Percentiles rank a stretch among this genome's conserved stretches.
phyloP scores from a whole-genome alignment of 2,329 filamentous ascomycete species.

The Paradendryphiella salina region DNA sequence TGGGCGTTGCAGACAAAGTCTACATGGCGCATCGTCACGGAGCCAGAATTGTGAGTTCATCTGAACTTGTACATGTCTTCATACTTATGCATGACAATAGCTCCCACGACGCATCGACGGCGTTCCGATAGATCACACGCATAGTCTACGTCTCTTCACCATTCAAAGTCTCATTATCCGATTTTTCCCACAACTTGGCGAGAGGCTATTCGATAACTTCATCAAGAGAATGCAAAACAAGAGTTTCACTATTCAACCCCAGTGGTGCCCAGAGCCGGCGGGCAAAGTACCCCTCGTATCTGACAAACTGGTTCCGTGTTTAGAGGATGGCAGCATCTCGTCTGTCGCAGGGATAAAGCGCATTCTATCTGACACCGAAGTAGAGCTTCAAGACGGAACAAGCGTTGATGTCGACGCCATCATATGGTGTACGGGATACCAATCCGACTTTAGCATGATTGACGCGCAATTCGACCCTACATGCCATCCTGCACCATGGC shows the following conservation, averaged over 20 bases:
- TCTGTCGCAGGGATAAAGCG: slow-evolving; percentile 24
- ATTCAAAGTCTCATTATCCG: slow-evolving; percentile 16
- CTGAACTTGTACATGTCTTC: neutral
- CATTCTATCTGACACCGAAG: slow-evolving; percentile 8
- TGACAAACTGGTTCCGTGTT: slow-evolving; percentile 18
- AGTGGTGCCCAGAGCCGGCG: slow-evolving; percentile 29
- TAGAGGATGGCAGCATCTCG: slow-evolving; percentile 21
- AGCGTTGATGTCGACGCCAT: slow-evolving; percentile 39
- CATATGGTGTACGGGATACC: slow-evolving; percentile 46
- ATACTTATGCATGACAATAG: slow-evolving; percentile 4
- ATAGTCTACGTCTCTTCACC: slow-evolving; percentile 19
- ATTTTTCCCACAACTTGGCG: slow-evolving; percentile 21
- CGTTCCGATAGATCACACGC: slow-evolving; percentile 19
- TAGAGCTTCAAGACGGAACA: slow-evolving; percentile 41
- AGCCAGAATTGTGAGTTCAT: slow-evolving; percentile 19
- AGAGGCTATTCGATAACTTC: slow-evolving; percentile 22
- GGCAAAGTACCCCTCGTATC: slow-evolving; percentile 28
- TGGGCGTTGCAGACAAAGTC: slow-evolving; percentile 23
- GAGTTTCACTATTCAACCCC: slow-evolving; percentile 26
- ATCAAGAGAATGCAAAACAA: slow-evolving; percentile 26
- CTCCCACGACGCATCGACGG: slow-evolving; percentile 23
- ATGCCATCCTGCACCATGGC: slow-evolving; percentile 19
- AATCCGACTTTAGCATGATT: slow-evolving; percentile 34
- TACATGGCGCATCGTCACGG: slow-evolving; percentile 34
- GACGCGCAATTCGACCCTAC: slow-evolving; percentile 27